These are phyloP conservation scores for Plasmopara halstedii DNA, from an alignment of 352 stramenopile species.

Conservation along the genomic window DNA sequence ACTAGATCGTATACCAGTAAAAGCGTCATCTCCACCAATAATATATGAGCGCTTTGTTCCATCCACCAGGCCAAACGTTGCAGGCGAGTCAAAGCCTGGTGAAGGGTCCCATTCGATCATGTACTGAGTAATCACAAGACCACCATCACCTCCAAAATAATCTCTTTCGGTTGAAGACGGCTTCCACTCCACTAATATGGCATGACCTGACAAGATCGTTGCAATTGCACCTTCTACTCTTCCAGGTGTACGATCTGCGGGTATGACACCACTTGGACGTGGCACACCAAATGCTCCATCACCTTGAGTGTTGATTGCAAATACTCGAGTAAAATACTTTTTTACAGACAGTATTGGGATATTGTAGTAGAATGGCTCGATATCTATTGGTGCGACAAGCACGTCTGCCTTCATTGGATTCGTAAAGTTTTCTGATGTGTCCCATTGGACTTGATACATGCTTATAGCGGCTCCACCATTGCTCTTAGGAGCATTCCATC, in stretches of 20 bases:
- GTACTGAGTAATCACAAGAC: constrained; percentile 91
- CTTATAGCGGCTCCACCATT: constrained; percentile 68
- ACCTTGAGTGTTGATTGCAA: constrained; percentile 89
- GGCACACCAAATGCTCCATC: constrained; percentile 38
- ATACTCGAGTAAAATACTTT: constrained; percentile 86
- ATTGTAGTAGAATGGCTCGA: constrained; percentile 85
- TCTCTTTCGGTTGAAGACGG: constrained; percentile 69
- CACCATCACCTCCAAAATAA: constrained; percentile 89
- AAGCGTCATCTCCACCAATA: constrained; percentile 89
- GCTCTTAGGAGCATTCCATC: constrained; percentile 57
- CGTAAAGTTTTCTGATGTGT: constrained; percentile 25
- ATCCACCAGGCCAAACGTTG: constrained; percentile 52
- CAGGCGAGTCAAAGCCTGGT: constrained; percentile 84
- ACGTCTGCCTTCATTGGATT: neutral
- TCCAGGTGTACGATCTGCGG: constrained; percentile 71
- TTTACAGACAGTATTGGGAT: constrained; percentile 59
- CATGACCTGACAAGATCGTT: constrained; percentile 77
- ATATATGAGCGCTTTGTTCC: constrained; percentile 48
- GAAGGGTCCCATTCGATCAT: constrained; percentile 94
- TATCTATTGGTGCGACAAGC: constrained; percentile 7
- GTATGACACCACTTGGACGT: constrained; percentile 39
- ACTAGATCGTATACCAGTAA: constrained; percentile 86
- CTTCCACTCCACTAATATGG: constrained; percentile 89
- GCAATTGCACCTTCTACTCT: constrained; percentile 49
- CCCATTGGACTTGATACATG: constrained; percentile 92